Base-by-base conservation (phyloP, 2,329 filamentous ascomycete species). In the Herpotrichia juniperi region DNA sequence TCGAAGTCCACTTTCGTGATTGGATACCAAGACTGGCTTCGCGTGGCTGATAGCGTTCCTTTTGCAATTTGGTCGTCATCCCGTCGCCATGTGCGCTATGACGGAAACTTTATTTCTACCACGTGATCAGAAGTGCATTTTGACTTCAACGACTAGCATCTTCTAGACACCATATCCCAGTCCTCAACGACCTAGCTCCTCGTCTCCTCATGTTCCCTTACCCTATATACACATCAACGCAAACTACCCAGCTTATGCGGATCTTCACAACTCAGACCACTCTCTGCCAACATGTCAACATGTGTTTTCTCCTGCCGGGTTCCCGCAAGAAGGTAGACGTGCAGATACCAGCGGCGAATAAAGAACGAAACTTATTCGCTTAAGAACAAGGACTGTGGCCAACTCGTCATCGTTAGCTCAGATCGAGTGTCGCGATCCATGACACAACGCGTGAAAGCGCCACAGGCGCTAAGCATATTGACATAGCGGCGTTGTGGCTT, bases 271-370 rank as follows among this genome's bases (percentile, higher is more conserved):
- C 16, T 37, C n/a, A 14, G 34, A 17, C 34, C 17, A 17, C 26
- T n/a, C 17, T 37, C 34, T 21, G 11, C 34, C 34, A 37, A 37
- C n/a, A 37, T 37, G 34, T 10, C 4, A 9, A 8, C 16, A 6
- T 37, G n/a, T n/a, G n/a, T n/a, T n/a, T n/a, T n/a, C n/a, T 12
- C 14, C 11, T 37, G 34, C 34, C 34, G n/a, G 21, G n/a, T 19
- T 37, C 34, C 17, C 17, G 34, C 34, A 19, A 37, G 16, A 37
- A 21, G 34, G 21, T 37, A 12, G 16, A 37, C 34, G 17, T 14
- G 34, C 39, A 19, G 9, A 31, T 31, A 44, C 21, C 42, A 31
- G 17, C 16, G 21, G 42, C 42, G 42, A 44, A 31, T 44, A 25
- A 21, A 10, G 42, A 17, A n/a, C 25, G 12, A 17, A 16, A 5